phyloP scores from a whole-genome alignment of 73 alveolate species.

The Paraurostyla sp. region DNA sequence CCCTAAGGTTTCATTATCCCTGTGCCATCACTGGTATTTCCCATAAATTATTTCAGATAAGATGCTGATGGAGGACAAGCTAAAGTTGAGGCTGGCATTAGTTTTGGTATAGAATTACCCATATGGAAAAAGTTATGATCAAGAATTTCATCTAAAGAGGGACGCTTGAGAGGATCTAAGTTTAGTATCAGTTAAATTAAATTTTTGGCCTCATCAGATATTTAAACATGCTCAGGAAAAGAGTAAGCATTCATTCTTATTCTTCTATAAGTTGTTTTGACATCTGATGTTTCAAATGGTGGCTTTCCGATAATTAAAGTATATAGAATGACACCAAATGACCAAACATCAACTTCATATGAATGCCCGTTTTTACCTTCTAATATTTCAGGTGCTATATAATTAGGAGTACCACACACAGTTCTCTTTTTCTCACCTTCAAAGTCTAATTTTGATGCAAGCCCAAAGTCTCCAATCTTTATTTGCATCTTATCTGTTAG shows the following conservation, averaged over 20 bases:
- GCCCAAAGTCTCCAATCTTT: conserved; percentile 97
- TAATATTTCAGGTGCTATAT: conserved; percentile 92
- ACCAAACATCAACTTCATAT: conserved; percentile 95
- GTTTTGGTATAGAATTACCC: conserved; percentile 90
- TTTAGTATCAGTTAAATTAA: conserved; percentile 87
- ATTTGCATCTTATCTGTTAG: conserved; percentile 85
- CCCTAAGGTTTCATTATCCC: conserved; percentile 12
- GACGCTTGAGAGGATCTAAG: conserved; percentile 95
- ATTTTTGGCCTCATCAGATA: conserved; percentile 92
- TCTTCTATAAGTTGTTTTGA: conserved; percentile 92
- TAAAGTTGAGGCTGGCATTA: conserved; percentile 90
- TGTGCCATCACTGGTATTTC: background rate
- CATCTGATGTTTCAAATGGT: conserved; percentile 96
- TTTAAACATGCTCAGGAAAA: conserved; percentile 94
- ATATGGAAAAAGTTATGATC: conserved; percentile 91
- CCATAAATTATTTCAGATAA: conserved; percentile 75
- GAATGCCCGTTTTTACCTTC: conserved; percentile 94
- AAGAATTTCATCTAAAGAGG: conserved; percentile 91
- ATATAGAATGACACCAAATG: conserved; percentile 92
- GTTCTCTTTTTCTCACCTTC: conserved; percentile 94
- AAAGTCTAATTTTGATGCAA: conserved; percentile 90
- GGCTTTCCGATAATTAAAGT: conserved; percentile 95
- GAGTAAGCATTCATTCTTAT: conserved; percentile 88
- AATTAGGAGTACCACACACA: conserved; percentile 98
- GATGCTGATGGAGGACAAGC: conserved; percentile 95